Conservation (phyloP, 78 protist species). For the Pelomyxa schiedti region DNA sequence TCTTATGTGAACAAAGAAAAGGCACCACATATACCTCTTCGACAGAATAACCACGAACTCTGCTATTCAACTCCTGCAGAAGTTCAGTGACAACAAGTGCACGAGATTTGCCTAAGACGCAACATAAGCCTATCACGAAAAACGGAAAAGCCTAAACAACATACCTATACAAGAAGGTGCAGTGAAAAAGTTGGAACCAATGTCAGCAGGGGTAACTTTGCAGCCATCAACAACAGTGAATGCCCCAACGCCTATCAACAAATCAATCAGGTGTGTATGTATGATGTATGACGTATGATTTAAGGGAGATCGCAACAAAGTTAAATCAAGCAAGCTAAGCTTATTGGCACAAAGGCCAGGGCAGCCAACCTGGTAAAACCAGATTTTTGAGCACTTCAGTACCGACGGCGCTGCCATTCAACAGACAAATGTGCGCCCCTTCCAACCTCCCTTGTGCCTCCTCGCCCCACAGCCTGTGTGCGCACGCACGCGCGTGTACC, state of each 20-base stretch:
- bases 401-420: constrained; percentile 75
- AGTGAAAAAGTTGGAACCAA: constrained; percentile 74
- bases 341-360: no score
- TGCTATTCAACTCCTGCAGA: constrained; percentile 67
- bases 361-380: constrained; percentile 68
- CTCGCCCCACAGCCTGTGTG: constrained; percentile 80
- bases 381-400: constrained; percentile 83
- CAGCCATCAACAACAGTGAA: constrained; percentile 66
- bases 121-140: no score
- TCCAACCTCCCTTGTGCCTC: constrained; percentile 77
- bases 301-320: background rate
- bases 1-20: background rate
- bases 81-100: constrained; percentile 42
- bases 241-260: constrained; percentile 42
- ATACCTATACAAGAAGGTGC: no score
- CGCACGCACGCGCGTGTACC: no score
- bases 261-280: background rate
- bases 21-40: constrained; percentile 2
- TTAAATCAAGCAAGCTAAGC: background rate
- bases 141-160: no score
- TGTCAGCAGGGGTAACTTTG: constrained; percentile 32
- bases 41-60: constrained; percentile 31
- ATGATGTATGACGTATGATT: background rate
- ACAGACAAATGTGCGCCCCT: constrained; percentile 50
- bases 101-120: constrained; percentile 57